phyloP scores from a whole-genome alignment of 139 green algal species.

The Raphidocelis subcapitata region DNA sequence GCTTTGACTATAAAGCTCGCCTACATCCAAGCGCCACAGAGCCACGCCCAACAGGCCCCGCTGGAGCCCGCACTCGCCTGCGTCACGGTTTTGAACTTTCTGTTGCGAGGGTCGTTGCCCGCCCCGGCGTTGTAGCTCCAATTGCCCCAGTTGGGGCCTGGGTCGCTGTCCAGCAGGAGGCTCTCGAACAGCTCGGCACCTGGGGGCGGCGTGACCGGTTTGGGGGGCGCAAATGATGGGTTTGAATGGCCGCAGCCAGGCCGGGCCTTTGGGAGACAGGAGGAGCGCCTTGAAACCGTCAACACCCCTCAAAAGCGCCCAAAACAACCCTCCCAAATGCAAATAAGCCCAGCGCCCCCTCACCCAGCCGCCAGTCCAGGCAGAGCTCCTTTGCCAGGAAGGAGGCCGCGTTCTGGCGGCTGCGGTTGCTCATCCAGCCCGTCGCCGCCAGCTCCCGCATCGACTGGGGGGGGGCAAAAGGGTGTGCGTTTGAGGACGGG shows the following conservation, averaged over 20 bases:
- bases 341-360: too few species aligned
- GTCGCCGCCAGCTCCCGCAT: slow-evolving; percentile 81
- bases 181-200: slow-evolving; percentile 72
- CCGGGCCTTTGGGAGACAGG: too few species aligned
- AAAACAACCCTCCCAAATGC: too few species aligned
- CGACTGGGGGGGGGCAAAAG: slow-evolving; percentile 8
- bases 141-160: slow-evolving; percentile 69
- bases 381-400: slow-evolving; percentile 60
- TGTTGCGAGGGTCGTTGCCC: slow-evolving; percentile 50
- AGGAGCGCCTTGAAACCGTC: neutral
- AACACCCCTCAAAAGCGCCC: too few species aligned
- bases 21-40: too few species aligned
- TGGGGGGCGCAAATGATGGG: neutral
- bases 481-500: too few species aligned
- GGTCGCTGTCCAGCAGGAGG: slow-evolving; percentile 75
- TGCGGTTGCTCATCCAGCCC: slow-evolving; percentile 86
- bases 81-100: slow-evolving; percentile 56
- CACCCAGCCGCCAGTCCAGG: slow-evolving; percentile 77
- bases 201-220: too few species aligned
- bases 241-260: too few species aligned
- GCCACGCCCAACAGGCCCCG: too few species aligned
- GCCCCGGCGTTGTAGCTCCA: slow-evolving; percentile 57
- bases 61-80: too few species aligned
- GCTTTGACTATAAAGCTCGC: too few species aligned
- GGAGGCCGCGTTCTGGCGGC: slow-evolving; percentile 62